phyloP scores from a whole-genome alignment of 208 protist species.

The Polymyxa betae region DNA sequence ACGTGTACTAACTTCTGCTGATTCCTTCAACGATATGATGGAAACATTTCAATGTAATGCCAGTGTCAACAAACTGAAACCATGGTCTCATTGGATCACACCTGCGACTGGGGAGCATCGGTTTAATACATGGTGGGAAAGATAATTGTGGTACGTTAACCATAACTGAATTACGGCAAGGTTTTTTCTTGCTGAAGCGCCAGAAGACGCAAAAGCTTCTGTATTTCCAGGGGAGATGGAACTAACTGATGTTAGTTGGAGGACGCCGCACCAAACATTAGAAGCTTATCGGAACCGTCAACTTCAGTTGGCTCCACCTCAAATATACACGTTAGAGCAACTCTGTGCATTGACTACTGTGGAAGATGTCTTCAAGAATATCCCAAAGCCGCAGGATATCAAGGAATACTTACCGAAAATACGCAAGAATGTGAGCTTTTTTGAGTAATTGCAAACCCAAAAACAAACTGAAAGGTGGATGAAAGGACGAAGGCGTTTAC shows the following conservation, averaged over 20 bases:
- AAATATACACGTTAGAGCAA: slow-evolving; percentile 12
- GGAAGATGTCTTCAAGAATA: not conserved
- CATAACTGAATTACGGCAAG: not conserved
- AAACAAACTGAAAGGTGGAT: too few species aligned
- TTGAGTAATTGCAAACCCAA: too few species aligned
- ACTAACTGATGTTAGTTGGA: not conserved
- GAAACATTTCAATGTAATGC: not conserved
- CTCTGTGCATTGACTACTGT: not conserved
- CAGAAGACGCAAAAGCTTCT: not conserved
- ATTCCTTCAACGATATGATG: not conserved
- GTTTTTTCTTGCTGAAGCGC: not conserved
- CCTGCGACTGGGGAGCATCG: not conserved
- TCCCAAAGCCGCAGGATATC: not conserved
- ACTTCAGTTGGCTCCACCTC: slow-evolving; percentile 14
- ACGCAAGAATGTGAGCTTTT: not conserved
- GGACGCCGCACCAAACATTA: slow-evolving; percentile 6
- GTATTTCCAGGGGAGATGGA: not conserved
- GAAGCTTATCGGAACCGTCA: not conserved
- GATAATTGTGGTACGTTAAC: not conserved
- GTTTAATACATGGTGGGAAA: not conserved
- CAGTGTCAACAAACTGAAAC: not conserved
- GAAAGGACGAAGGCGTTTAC: too few species aligned
- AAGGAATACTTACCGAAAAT: not conserved
- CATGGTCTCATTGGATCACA: slow-evolving; percentile 31
- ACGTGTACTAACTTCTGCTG: not conserved